Base-by-base conservation (phyloP, 441 rosid genomes). In the Erodium chrysanthum region DNA sequence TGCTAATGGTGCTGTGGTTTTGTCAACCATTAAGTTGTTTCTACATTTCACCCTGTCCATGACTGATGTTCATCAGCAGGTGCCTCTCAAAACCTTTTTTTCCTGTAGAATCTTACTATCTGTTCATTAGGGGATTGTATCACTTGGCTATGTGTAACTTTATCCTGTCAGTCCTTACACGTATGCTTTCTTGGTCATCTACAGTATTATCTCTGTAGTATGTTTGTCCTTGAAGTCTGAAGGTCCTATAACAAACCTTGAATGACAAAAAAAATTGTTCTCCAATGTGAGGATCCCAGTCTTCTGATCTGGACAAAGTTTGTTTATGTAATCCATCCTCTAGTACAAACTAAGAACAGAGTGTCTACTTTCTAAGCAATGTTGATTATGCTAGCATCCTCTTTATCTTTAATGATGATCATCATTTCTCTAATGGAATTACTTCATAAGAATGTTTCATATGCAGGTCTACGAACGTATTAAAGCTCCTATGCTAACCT, bases 1-100 rank as follows among this genome's bases (percentile, higher is more conserved):
- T 82, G 98, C 98, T 64, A 91, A 94, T 86, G 97, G 98, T 71
- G 98, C 97, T 72, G 97, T 94, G 72, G 98, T 94, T 62, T 84
- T 94, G 76, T 91, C 97, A 48, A 85, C 94, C 48, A 83, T 81
- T 77, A 94, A 89, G 82, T 82, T 94, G 64, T 91, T 94, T 79
- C 81, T 94, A 62, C 93, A 91, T 68, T 68, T 88, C 79, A 94
- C 98, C 46, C 76, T 94, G 76, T 89, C 97, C 73, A 91, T 94
- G 98, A 79, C 88, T 40, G 96, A 94, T 75, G 94, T 94, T 70
- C 98, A 94, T 83, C 97, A 94, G 71, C 93, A 89, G 96, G 98
- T 94, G 70, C 73, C 15, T 73, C 52, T 23, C 37, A 25, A 56
- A 44, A 10, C 21, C n/a, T 50, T 44, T 33, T 33, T 33, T 4